A percentile compares a stretch with the other conserved stretches of the same genome.
Evolutionary conservation across 75 land plant species (phyloP).

Genomic region (Ceratopteris richardii): DNA sequence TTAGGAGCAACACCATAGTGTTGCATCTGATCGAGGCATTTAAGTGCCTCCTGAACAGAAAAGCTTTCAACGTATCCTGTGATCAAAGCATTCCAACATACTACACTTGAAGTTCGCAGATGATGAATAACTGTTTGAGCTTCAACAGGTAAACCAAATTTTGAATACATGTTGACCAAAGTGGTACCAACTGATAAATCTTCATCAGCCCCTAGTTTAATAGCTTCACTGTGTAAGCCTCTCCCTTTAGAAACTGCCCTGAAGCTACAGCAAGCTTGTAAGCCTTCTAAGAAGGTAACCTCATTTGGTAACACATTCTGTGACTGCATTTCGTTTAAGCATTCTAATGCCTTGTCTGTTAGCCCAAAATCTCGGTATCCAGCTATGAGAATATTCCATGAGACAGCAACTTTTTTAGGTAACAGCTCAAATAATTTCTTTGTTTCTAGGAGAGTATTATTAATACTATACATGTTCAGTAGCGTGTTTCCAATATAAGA

Average conservation of each 20-base stretch:
- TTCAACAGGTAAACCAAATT: slow-evolving; percentile 17
- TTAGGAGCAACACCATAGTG: slow-evolving; percentile 24
- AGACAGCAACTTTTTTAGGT: slow-evolving; percentile 4
- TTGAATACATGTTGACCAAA: slow-evolving; percentile 26
- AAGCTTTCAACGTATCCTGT: slow-evolving; percentile 38
- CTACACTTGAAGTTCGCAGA: slow-evolving; percentile 29
- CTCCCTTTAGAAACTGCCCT: not conserved
- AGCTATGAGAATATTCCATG: slow-evolving; percentile 16
- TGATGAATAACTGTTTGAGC: slow-evolving; percentile 24
- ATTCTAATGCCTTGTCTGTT: slow-evolving; percentile 20
- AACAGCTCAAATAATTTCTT: not conserved
- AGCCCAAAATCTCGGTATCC: slow-evolving; percentile 9
- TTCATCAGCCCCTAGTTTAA: slow-evolving; percentile 31
- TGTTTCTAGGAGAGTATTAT: not conserved
- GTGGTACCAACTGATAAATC: slow-evolving; percentile 42
- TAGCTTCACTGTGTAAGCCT: slow-evolving; percentile 17
- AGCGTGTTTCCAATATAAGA: slow-evolving; percentile 1
- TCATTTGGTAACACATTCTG: slow-evolving; percentile 32
- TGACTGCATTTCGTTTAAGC: slow-evolving; percentile 34
- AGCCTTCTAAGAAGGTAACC: slow-evolving; percentile 32
- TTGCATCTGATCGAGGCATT: slow-evolving; percentile 33
- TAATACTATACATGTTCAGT: not conserved
- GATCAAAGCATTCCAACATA: slow-evolving; percentile 53
- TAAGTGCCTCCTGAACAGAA: slow-evolving; percentile 34
- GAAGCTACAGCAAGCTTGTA: slow-evolving; percentile 16